Percentiles rank a stretch among this genome's conserved stretches.
phyloP scores from a whole-genome alignment of 345 rosid genomes.

The Salix purpurea region DNA sequence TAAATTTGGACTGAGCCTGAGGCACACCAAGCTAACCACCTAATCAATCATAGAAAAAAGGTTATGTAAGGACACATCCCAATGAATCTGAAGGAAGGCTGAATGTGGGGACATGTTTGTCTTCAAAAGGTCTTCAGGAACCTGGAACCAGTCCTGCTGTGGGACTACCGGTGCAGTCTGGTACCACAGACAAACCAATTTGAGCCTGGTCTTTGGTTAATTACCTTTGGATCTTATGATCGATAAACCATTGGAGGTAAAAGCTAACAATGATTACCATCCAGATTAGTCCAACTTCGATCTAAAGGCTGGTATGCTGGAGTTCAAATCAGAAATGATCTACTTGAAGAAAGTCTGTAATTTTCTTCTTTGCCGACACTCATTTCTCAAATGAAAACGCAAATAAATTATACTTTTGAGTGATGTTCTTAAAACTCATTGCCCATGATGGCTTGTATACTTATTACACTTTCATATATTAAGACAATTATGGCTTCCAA shows the following conservation, averaged over 20 bases:
- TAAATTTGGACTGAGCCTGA: not conserved
- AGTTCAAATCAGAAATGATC: not conserved
- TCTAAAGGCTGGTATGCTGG: not conserved
- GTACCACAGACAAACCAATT: not conserved
- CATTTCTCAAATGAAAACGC: not conserved
- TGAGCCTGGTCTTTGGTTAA: slow-evolving; percentile 2
- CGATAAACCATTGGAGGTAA: not conserved
- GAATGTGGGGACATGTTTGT: not conserved
- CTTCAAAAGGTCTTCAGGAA: slow-evolving; percentile 1
- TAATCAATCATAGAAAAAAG: not conserved
- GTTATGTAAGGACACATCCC: not conserved
- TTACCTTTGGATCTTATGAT: not conserved
- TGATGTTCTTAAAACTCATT: not conserved
- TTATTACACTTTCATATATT: not conserved
- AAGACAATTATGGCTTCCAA: not conserved
- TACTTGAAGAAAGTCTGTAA: not conserved
- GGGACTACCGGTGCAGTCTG: not conserved
- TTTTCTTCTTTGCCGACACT: not conserved
- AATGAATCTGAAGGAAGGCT: not conserved
- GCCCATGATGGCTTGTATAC: not conserved
- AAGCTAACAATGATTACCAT: not conserved
- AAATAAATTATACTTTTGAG: too few species aligned
- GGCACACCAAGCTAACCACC: not conserved
- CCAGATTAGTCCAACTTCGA: not conserved
- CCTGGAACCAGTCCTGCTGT: not conserved